Percentiles rank a stretch among this genome's conserved stretches.
These are phyloP conservation scores for Lachancea sp. DNA, from an alignment of 805 yeast genomes.

Conservation along the genomic window DNA sequence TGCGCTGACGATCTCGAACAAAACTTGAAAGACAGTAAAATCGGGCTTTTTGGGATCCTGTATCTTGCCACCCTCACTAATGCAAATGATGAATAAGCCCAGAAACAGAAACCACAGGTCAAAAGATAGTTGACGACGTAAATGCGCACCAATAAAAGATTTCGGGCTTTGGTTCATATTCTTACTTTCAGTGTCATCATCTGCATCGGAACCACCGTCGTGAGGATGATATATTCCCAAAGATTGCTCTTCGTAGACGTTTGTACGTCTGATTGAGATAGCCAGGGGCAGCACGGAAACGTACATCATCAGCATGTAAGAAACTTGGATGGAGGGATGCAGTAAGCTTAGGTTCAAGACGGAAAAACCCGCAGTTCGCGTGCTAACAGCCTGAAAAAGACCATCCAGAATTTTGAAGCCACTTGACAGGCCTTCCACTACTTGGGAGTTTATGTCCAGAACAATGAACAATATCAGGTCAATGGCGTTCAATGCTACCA, in stretches of 20 bases:
- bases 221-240: conserved; percentile 71
- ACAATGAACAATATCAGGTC: conserved; percentile 79
- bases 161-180: conserved; percentile 33
- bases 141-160: conserved; percentile 77
- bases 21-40: conserved; percentile 62
- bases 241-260: conserved; percentile 96
- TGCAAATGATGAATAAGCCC: conserved; percentile 79
- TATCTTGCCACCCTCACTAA: conserved; percentile 70
- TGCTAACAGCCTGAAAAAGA: conserved; percentile 80
- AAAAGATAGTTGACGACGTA: conserved; percentile 85
- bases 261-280: conserved; percentile 91
- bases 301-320: conserved; percentile 96
- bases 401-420: conserved; percentile 78
- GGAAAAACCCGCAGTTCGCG: conserved; percentile 90
- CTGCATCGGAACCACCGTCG: conserved; percentile 28
- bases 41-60: conserved; percentile 37
- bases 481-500: conserved; percentile 62
- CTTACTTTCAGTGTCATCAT: conserved; percentile 22
- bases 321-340: conserved; percentile 89
- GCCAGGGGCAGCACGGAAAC: conserved; percentile 95
- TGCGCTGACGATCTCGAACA: conserved; percentile 89
- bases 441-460: conserved; percentile 55
- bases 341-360: conserved; percentile 62
- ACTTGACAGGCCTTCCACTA: conserved; percentile 47
- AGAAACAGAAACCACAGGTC: conserved; percentile 91